Evolutionary conservation across 164 flowering plant species (phyloP), one percentile per base, ranked within the genome.

Genomic region (Vitis labrusca): DNA sequence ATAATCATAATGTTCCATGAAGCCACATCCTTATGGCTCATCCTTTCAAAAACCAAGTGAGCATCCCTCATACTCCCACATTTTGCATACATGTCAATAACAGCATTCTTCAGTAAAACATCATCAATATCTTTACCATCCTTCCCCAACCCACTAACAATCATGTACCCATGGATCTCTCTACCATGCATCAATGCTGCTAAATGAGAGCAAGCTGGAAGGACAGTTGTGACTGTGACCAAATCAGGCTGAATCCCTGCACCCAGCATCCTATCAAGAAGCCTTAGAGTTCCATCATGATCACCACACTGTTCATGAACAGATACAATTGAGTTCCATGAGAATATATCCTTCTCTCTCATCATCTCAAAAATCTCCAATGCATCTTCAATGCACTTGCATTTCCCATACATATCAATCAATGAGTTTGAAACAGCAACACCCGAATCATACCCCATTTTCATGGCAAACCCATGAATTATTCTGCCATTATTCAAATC

Each of bases 1-100:
- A 74, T 76, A 50, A 89, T 89, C 87, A 91, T 86, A 62, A 89
- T 90, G 71, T 88, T 90, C 93, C 96, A 90, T n/a, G 96, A 90
- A 3, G 87, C 93, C 48, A 80, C 76, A 73, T 86, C 91, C 73
- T 66, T 85, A 17, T 67, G 9, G 17, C 51, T 61, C 84, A 84
- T 85, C 73, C 59, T 71, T 50, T 82, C 78, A 56, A 91, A 91
- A 29, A 88, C 79, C 69, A 71, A 16, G 6, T 37, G 74, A 57
- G 94, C 91, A 68, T 88, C 88, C 17, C 71, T 74, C 79, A 86
- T 59, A 65, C 86, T 79, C 63, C 97, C 94, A 73, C 97, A 91
- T 78, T 91, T 89, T 49, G 84, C 83, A 78, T 89, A 89, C 97
- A 89, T 91, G 78, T 89, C 91, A 83, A 85, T 81, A 29, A 89